Base-by-base conservation (phyloP, 257 asterid genomes). In the Schizonepeta tenuifolia region DNA sequence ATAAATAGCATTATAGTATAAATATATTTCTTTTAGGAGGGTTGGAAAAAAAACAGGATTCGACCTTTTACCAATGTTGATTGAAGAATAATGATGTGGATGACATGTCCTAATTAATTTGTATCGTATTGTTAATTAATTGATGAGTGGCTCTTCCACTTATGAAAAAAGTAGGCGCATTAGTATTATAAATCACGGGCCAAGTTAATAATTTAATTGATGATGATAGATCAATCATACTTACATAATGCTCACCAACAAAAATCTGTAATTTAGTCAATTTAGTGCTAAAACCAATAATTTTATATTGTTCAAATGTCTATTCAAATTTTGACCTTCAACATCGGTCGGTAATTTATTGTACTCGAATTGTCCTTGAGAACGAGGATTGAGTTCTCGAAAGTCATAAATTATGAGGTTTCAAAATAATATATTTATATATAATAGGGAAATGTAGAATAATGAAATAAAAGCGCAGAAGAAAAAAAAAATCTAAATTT, bases 81-180 rank as follows among this genome's bases (percentile, higher is more conserved):
- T 81, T 66, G 64, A 38, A 36, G 49, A 70, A 74, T 74, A 70
- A 74, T 74, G 73, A 70, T 77, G 44, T 53, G 69, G 28, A 44
- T 36, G 28, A 62, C 35, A 4, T 64, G 38, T 56, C 70, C 64
- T 28, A 36, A 56, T 68, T 69, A 43, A 49, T 22, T 55, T 67
- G 35, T 12, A 31, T 55, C 6, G 12, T 15, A 35, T 31, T 0
- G 33, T 28, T 28, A 71, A 9, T 20, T 72, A 44, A 7, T 44
- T 44, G 44, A 64, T 65, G 14, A 73, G 74, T 81, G 73, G 69
- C 36, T 63, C 49, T 59, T 71, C 78, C 82, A 81, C 85, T 81
- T 20, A 43, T 53, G 31, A 18, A 70, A 70, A 63, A 49, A 47
- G 57, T 50, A n/a, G 41, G 36, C 57, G 68, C 70, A 67, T 50